A percentile compares a stretch with the other conserved stretches of the same genome.
phyloP scores from a whole-genome alignment of 768 basidiomycete species.

The Suillus alpinus region DNA sequence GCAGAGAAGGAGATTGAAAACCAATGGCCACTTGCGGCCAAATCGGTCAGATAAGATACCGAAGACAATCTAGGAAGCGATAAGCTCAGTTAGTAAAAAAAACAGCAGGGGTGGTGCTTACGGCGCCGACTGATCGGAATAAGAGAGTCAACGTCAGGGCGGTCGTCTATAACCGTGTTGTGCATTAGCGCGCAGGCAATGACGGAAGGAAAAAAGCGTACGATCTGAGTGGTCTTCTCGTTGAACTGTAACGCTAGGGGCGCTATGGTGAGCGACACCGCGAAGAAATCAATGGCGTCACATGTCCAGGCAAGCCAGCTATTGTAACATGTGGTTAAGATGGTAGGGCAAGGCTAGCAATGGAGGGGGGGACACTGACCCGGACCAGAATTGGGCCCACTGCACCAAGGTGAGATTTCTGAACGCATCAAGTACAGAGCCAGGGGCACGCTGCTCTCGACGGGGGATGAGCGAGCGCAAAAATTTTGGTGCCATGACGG shows the following conservation, averaged over 20 bases:
- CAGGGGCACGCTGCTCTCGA: slow-evolving; percentile 37
- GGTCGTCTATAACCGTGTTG: slow-evolving; percentile 46
- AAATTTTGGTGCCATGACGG: slow-evolving; percentile 49
- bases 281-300: slow-evolving; percentile 87
- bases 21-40: slow-evolving; percentile 92
- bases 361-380: slow-evolving; percentile 33
- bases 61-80: slow-evolving; percentile 52
- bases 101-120: slow-evolving; percentile 22
- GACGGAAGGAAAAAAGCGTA: slow-evolving; percentile 19
- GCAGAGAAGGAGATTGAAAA: slow-evolving; percentile 71
- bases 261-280: slow-evolving; percentile 59
- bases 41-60: slow-evolving; percentile 85
- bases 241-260: slow-evolving; percentile 48
- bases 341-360: background rate
- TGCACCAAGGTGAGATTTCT: slow-evolving; percentile 47
- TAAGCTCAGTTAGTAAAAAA: background rate
- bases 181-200: background rate
- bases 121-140: slow-evolving; percentile 81
- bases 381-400: slow-evolving; percentile 57
- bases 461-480: slow-evolving; percentile 47
- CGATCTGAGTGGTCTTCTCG: slow-evolving; percentile 41
- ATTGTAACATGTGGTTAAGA: background rate
- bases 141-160: slow-evolving; percentile 91
- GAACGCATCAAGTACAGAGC: slow-evolving; percentile 45
- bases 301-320: slow-evolving; percentile 87